Base-by-base conservation (phyloP, 306 rosid species). In the Castanospermum australe region DNA sequence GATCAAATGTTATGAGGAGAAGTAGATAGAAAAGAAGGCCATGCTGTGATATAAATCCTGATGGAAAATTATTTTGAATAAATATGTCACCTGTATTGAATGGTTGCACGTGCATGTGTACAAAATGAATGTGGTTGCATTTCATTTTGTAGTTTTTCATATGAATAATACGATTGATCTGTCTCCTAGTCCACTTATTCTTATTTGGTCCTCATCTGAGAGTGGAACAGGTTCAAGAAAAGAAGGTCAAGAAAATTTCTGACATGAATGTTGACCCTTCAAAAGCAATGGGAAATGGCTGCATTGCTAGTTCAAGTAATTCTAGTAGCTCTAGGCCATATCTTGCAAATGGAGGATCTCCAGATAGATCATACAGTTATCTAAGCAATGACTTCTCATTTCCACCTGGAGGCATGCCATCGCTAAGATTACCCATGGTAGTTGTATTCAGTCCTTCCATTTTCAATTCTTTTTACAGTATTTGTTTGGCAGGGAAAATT, bases 171-270 rank as follows among this genome's bases (percentile, higher is more conserved):
- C 69, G 57, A 59, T 59, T 48, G 14, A 30, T 76, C 75, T 41
- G 13, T 68, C 48, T 80, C 81, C 63, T 59, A 39, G 57, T 39
- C 38, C 30, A 38, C 8, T 65, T 79, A 17, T 52, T 72, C 36
- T 3, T 47, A 25, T 51, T 78, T 15, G 21, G 12, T 77, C 42
- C 57, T 73, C 30, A 45, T 75, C 52, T 77, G 83, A 77, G 83
- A 66, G 59, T 67, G 79, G 71, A 71, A 78, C 88, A 93, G 99
- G 97, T 93, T 79, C 98, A 96, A 88, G 98, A 96, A 86, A 96
- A 93, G 94, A 93, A 92, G 88, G 87, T 96, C 74, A 93, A 91
- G 92, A 96, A 91, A 89, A 81, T 96, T 51, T 87, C 97, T 76
- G 95, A 87, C 67, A 90, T 91, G 92, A 93, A 96, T 87, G 79